Conservation (phyloP, 148 eudicot species). For the Rhododendron vialii region DNA sequence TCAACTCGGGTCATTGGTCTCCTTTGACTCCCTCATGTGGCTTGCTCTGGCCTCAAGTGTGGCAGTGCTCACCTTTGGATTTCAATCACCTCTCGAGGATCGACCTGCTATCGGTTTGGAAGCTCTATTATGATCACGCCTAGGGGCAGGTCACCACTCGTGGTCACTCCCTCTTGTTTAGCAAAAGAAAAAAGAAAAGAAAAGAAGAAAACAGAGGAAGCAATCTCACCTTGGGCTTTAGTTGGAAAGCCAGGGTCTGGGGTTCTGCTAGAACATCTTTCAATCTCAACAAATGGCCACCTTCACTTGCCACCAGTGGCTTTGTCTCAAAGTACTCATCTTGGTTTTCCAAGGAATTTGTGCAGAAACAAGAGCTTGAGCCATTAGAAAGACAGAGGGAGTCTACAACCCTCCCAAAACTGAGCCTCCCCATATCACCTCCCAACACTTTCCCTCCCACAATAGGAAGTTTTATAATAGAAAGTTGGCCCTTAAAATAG, state of each 20-base stretch:
- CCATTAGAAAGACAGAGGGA: conserved; percentile 56
- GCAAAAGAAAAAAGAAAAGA: background rate
- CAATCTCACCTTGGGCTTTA: conserved; percentile 76
- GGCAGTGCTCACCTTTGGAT: too few species aligned
- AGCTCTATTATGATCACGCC: too few species aligned
- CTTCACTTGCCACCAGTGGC: conserved; percentile 57
- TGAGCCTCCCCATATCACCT: conserved; percentile 45
- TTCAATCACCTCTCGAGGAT: too few species aligned
- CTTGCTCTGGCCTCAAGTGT: too few species aligned
- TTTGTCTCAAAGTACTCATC: conserved; percentile 51
- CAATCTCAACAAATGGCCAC: conserved; percentile 29
- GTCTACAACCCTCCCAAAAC: conserved; percentile 60
- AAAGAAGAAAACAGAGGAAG: background rate
- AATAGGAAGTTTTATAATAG: background rate
- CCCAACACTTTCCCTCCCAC: background rate
- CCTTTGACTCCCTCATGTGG: too few species aligned
- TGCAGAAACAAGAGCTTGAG: conserved; percentile 69
- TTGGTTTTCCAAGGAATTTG: conserved; percentile 37
- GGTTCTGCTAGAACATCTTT: conserved; percentile 60
- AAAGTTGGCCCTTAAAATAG: background rate
- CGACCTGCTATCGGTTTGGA: too few species aligned
- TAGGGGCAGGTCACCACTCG: too few species aligned
- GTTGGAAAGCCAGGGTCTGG: conserved; percentile 66
- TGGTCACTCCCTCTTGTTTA: background rate
- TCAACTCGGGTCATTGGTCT: too few species aligned